A percentile compares a stretch with the other conserved stretches of the same genome.
Conservation (phyloP, 345 rosid species). For the Rhodamnia argentea region DNA sequence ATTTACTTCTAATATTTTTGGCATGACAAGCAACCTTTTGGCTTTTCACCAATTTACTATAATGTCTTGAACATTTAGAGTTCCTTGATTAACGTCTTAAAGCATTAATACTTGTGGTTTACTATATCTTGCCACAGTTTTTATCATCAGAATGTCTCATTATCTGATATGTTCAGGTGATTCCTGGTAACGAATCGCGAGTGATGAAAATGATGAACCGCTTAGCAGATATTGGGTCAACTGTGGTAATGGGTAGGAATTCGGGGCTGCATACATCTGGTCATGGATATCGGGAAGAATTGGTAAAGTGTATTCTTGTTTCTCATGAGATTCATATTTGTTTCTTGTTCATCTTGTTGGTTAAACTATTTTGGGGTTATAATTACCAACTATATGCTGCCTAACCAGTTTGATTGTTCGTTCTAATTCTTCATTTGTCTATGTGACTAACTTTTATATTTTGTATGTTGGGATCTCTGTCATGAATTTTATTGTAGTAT, state of each 20-base stretch:
- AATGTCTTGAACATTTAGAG: background rate
- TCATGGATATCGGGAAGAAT: constrained; percentile 94
- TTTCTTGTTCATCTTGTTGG: background rate
- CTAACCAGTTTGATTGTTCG: background rate
- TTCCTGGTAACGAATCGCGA: constrained; percentile 96
- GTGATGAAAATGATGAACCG: constrained; percentile 99
- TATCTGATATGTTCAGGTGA: constrained; percentile 36
- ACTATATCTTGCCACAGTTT: background rate
- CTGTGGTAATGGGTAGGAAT: constrained; percentile 79
- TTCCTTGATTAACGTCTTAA: background rate
- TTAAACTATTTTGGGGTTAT: background rate
- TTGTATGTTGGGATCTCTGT: background rate
- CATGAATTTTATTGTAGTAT: background rate
- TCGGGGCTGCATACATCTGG: constrained; percentile 93
- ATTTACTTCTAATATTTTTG: background rate
- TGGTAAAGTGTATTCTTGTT: constrained; percentile 31
- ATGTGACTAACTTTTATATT: background rate
- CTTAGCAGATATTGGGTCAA: constrained; percentile 85
- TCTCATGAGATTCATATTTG: background rate
- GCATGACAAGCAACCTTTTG: background rate
- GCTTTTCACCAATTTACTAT: background rate
- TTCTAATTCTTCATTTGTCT: background rate
- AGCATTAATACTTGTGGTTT: background rate
- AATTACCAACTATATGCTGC: background rate
- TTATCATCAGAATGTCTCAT: background rate